phyloP scores from a whole-genome alignment of 2,329 filamentous ascomycete genomes.

The Eurotiales sp. region DNA sequence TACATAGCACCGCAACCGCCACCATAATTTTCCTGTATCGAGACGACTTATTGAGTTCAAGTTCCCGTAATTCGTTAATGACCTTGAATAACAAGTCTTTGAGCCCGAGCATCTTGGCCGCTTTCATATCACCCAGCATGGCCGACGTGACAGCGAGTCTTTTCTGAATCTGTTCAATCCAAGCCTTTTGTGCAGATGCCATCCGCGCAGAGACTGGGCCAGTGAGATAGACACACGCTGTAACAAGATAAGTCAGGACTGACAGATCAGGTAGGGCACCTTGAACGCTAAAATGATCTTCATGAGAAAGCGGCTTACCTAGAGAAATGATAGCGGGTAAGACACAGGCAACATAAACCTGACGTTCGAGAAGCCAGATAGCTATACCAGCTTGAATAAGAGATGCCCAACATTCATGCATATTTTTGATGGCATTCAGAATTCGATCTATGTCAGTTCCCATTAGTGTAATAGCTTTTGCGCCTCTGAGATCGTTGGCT shows the following conservation, averaged over 20 bases:
- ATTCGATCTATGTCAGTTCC: slow-evolving; percentile 45
- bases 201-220: slow-evolving; percentile 5
- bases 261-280: neutral
- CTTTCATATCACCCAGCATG: slow-evolving; percentile 39
- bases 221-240: slow-evolving; percentile 5
- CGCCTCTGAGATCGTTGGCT: slow-evolving; percentile 29
- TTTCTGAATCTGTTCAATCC: slow-evolving; percentile 6
- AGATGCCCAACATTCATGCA: slow-evolving; percentile 46
- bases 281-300: neutral
- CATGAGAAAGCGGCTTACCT: neutral
- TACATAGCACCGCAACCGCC: slow-evolving; percentile 1
- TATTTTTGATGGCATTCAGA: slow-evolving; percentile 34
- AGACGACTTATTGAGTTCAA: slow-evolving; percentile 25
- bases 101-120: slow-evolving; percentile 49
- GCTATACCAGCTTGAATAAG: slow-evolving; percentile 43
- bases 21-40: slow-evolving; percentile 5
- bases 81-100: slow-evolving; percentile 36
- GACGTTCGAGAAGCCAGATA: slow-evolving; percentile 39
- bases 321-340: slow-evolving; percentile 32
- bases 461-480: slow-evolving; percentile 42
- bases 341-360: slow-evolving; percentile 42
- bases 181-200: slow-evolving; percentile 2
- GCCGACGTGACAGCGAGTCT: slow-evolving; percentile 16
- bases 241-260: neutral
- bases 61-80: slow-evolving; percentile 35